Conservation (phyloP, 495 filamentous ascomycete species). For the Lepidopterella palustris region DNA sequence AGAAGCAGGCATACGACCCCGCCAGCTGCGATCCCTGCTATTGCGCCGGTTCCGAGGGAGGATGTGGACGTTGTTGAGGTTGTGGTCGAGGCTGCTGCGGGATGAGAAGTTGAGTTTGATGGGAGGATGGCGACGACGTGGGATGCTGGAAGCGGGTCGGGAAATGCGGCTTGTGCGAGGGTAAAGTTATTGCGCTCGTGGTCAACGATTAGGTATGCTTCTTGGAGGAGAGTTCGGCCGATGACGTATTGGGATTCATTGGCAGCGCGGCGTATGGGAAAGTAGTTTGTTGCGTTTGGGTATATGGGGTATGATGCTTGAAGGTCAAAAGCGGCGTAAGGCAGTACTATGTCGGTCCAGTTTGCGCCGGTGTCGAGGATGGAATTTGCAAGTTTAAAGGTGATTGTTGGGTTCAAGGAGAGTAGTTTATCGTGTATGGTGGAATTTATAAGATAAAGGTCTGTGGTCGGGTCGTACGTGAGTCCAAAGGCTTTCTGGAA, state of each 20-base stretch:
- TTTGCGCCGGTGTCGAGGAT: slow-evolving; percentile 17
- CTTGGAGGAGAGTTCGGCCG: slow-evolving; percentile 31
- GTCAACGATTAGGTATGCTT: slow-evolving; percentile 35
- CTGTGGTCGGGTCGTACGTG: slow-evolving; percentile 29
- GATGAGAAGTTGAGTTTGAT: background rate
- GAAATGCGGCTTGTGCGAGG: slow-evolving; percentile 26
- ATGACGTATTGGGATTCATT: slow-evolving; percentile 31
- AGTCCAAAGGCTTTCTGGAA: slow-evolving; percentile 34
- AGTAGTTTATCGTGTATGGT: slow-evolving; percentile 28
- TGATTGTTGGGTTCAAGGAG: slow-evolving; percentile 29
- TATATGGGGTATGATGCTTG: slow-evolving; percentile 26
- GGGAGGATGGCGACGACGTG: slow-evolving; percentile 27
- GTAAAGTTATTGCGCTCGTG: slow-evolving; percentile 33
- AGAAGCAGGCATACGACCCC: slow-evolving; percentile 16
- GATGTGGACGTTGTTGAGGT: slow-evolving; percentile 4
- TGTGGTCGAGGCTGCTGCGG: background rate
- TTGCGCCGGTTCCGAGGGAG: slow-evolving; percentile 18
- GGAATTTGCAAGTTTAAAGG: slow-evolving; percentile 31
- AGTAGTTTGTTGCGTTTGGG: slow-evolving; percentile 30
- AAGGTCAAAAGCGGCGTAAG: slow-evolving; percentile 32
- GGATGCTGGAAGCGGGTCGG: slow-evolving; percentile 19
- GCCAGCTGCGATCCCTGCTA: slow-evolving; percentile 27
- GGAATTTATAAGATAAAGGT: slow-evolving; percentile 34
- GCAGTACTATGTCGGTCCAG: slow-evolving; percentile 30
- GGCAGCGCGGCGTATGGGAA: slow-evolving; percentile 31